Evolutionary conservation across 805 yeast species (phyloP).

Genomic region (Candida cerambycidarum): DNA sequence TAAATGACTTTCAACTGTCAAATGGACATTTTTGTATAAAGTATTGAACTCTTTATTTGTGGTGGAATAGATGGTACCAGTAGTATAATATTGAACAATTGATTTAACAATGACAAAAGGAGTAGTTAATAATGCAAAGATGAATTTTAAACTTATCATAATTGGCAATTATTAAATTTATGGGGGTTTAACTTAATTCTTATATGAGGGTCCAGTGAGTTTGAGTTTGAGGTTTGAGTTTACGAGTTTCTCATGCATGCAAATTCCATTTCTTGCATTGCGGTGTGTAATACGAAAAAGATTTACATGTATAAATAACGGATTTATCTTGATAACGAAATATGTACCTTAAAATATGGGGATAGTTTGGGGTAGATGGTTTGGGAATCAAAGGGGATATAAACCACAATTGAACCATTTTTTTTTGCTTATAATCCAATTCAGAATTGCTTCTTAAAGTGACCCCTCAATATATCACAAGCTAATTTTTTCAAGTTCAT

Average conservation of each 20-base stretch:
- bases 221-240: neutral
- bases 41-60: conserved; percentile 29
- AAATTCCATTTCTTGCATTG: neutral
- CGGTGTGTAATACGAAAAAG: no score
- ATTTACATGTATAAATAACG: no score
- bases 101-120: conserved; percentile 24
- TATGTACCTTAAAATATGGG: no score
- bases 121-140: conserved; percentile 19
- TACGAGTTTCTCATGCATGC: neutral
- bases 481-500: no score
- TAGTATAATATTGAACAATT: conserved; percentile 27
- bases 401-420: no score
- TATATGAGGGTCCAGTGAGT: neutral
- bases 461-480: no score
- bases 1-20: conserved; percentile 26
- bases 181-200: no score
- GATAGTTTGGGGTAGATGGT: no score
- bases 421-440: no score
- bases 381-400: no score
- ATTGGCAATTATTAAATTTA: neutral
- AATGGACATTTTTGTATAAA: conserved; percentile 28
- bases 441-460: no score
- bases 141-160: conserved; percentile 16
- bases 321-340: no score
- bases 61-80: conserved; percentile 29